Conservation (phyloP, 2,329 filamentous ascomycete species). For the Phialophora expanda region DNA sequence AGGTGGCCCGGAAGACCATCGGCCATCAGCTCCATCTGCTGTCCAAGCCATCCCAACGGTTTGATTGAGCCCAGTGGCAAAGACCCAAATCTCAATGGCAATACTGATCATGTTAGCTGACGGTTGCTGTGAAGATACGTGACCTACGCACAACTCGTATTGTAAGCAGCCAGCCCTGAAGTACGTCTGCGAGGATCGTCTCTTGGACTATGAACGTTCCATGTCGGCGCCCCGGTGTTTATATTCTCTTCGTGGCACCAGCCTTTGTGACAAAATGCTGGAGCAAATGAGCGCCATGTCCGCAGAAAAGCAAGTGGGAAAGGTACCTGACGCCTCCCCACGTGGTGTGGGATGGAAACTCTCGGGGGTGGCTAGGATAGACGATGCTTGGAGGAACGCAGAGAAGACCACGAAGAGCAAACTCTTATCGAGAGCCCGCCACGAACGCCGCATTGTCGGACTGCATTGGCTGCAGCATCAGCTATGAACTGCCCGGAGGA, state of each 20-base stretch:
- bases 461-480: neutral
- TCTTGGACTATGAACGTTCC: slow-evolving; percentile 23
- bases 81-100: slow-evolving; percentile 47
- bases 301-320: neutral
- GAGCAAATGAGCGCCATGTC: neutral
- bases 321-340: slow-evolving; percentile 8
- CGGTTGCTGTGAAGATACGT: neutral
- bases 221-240: slow-evolving; percentile 5
- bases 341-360: neutral
- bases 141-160: slow-evolving; percentile 26
- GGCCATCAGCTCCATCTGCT: slow-evolving; percentile 57
- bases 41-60: slow-evolving; percentile 58
- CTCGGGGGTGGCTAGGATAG: slow-evolving; percentile 5
- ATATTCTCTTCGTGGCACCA: slow-evolving; percentile 10
- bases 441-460: slow-evolving; percentile 21
- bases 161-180: slow-evolving; percentile 23
- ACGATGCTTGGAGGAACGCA: slow-evolving; percentile 4
- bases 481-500: neutral
- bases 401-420: slow-evolving; percentile 9
- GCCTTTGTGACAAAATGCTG: slow-evolving; percentile 20
- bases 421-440: neutral
- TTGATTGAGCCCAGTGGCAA: slow-evolving; percentile 58
- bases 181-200: slow-evolving; percentile 25
- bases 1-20: slow-evolving; percentile 60
- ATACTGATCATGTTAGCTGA: slow-evolving; percentile 36